Evolutionary conservation across 2,329 filamentous ascomycete genomes (phyloP).

Genomic region (Capronia epimyces): DNA sequence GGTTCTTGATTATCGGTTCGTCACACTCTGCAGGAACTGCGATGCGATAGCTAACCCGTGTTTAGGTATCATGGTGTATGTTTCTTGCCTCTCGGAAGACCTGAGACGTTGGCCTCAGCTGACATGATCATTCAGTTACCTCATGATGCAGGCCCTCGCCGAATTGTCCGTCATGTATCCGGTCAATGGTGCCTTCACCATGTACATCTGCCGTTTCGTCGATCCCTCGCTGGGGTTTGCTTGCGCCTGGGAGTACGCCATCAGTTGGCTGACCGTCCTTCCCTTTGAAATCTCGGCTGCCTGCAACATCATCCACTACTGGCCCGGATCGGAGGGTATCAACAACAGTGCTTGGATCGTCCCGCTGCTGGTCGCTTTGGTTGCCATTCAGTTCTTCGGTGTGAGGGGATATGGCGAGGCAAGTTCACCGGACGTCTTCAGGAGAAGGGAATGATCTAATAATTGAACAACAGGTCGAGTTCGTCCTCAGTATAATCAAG

Average conservation of each 20-base stretch:
- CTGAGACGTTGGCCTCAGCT: conserved; percentile 39
- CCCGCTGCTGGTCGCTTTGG: conserved; percentile 65
- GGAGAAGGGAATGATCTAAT: background rate
- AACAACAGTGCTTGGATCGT: conserved; percentile 51
- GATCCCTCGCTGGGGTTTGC: conserved; percentile 43
- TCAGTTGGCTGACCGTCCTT: conserved; percentile 23
- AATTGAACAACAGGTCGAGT: conserved; percentile 60
- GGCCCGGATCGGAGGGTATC: conserved; percentile 36
- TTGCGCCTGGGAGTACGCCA: conserved; percentile 38
- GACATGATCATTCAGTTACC: conserved; percentile 34
- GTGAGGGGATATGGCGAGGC: conserved; percentile 66
- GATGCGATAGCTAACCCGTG: conserved; percentile 9
- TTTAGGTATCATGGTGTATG: conserved; percentile 46
- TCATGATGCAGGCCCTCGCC: conserved; percentile 55
- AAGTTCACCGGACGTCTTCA: conserved; percentile 11
- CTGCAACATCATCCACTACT: conserved; percentile 26
- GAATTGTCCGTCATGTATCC: conserved; percentile 77
- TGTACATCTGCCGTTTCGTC: conserved; percentile 62
- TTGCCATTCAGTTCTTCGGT: conserved; percentile 73
- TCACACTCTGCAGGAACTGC: conserved; percentile 46
- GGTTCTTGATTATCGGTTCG: conserved; percentile 53
- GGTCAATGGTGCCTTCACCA: conserved; percentile 62
- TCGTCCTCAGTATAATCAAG: conserved; percentile 73
- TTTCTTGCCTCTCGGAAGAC: conserved; percentile 42
- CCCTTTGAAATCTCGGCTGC: conserved; percentile 27